phyloP scores from a whole-genome alignment of 176 grass and related monocot species.

The Lolium perenne region DNA sequence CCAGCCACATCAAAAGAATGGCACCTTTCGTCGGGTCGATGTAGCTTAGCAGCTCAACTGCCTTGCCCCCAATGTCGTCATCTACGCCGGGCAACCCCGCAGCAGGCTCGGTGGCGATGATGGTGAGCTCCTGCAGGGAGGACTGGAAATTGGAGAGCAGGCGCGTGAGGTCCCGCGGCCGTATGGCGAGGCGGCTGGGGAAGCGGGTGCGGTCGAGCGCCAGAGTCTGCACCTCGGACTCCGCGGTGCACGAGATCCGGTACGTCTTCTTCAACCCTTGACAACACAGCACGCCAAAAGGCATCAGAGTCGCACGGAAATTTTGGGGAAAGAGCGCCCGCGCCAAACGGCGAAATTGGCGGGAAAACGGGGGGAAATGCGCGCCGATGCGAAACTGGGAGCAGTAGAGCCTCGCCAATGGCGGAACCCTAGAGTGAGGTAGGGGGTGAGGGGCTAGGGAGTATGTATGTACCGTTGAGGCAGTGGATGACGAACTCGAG shows the following conservation, averaged over 20 bases:
- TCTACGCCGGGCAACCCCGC: slow-evolving; percentile 28
- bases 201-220: slow-evolving; percentile 65
- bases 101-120: slow-evolving; percentile 75
- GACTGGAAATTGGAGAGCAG: slow-evolving; percentile 96
- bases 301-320: background rate
- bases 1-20: background rate
- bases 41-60: slow-evolving; percentile 90
- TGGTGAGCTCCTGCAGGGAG: slow-evolving; percentile 89
- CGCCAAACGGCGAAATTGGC: slow-evolving; percentile 19
- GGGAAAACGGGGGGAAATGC: slow-evolving; percentile 17
- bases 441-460: background rate
- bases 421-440: slow-evolving; percentile 8
- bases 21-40: slow-evolving; percentile 83
- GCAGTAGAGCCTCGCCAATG: background rate
- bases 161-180: slow-evolving; percentile 71
- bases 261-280: slow-evolving; percentile 83
- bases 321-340: background rate
- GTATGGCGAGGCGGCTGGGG: slow-evolving; percentile 71
- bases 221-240: slow-evolving; percentile 75
- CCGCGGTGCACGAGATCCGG: slow-evolving; percentile 76
- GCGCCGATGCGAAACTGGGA: background rate
- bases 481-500: slow-evolving; percentile 84
- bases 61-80: slow-evolving; percentile 69
- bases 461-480: slow-evolving; percentile 57
- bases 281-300: slow-evolving; percentile 1